These are phyloP conservation scores for Monosporascus sp. DNA, from an alignment of 2,329 filamentous ascomycete species.

Conservation along the genomic window DNA sequence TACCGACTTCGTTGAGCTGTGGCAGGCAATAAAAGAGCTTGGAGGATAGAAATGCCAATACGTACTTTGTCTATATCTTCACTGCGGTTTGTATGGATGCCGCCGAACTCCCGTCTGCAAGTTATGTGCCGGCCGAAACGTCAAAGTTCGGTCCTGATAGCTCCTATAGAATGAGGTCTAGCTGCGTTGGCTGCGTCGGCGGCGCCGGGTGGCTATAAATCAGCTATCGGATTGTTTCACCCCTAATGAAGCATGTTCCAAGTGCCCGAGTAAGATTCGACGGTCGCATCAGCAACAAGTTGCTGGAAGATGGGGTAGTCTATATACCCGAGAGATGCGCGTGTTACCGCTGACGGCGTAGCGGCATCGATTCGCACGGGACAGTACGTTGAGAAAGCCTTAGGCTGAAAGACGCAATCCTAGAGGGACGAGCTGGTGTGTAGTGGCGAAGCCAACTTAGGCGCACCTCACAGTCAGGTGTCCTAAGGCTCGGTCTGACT, in stretches of 20 bases:
- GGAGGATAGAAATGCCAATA: neutral
- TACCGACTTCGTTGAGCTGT: neutral
- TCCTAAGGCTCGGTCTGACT: slow-evolving; percentile 21
- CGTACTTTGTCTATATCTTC: neutral
- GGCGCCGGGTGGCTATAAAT: neutral
- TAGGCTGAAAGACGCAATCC: slow-evolving; percentile 16
- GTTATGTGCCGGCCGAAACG: neutral
- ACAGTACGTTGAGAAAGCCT: slow-evolving; percentile 17
- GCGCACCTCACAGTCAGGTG: slow-evolving; percentile 12
- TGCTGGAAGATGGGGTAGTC: slow-evolving; percentile 27
- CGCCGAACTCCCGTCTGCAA: neutral
- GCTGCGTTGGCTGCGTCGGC: neutral
- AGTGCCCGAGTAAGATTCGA: neutral
- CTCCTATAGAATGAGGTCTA: neutral
- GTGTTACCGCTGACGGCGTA: slow-evolving; percentile 18
- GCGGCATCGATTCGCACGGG: slow-evolving; percentile 28
- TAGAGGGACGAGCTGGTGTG: slow-evolving; percentile 20
- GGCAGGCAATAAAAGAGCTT: neutral
- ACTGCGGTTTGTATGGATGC: neutral
- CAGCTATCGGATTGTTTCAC: neutral
- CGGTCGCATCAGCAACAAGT: slow-evolving; percentile 19
- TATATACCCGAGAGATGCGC: slow-evolving; percentile 28
- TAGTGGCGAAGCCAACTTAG: slow-evolving; percentile 19
- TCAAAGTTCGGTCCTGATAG: neutral
- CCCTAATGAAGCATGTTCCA: neutral